Evolutionary conservation across 2,329 filamentous ascomycete species (phyloP).

Genomic region (Claviceps paspali): DNA sequence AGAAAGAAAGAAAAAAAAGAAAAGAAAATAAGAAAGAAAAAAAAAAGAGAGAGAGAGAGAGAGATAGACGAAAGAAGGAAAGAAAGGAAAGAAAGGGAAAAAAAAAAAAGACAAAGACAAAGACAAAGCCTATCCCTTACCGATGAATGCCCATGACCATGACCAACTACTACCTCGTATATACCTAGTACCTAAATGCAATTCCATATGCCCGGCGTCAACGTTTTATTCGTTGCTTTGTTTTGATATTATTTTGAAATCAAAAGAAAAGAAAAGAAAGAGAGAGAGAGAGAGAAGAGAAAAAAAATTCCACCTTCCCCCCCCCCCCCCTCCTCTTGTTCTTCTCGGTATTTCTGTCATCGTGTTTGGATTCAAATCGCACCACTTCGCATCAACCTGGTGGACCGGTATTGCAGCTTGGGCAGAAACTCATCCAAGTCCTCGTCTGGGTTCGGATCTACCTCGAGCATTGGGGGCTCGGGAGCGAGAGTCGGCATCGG

Average conservation of each 20-base stretch:
- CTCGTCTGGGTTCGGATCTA: slow-evolving; percentile 23
- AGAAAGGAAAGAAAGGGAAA: neutral
- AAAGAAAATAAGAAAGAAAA: neutral
- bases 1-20: neutral
- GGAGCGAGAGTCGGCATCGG: slow-evolving; percentile 4
- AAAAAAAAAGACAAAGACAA: neutral
- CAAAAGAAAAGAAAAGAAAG: neutral
- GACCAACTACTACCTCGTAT: neutral
- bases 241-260: neutral
- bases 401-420: slow-evolving; percentile 27
- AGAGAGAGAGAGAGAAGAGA: neutral
- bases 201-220: neutral
- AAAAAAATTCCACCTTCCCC: no score
- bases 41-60: no score
- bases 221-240: neutral
- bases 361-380: slow-evolving; percentile 4
- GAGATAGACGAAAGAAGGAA: neutral
- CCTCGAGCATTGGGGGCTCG: slow-evolving; percentile 15
- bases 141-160: neutral
- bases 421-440: slow-evolving; percentile 23
- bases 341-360: neutral
- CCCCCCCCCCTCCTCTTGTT: no score
- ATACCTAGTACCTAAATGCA: neutral
- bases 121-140: neutral
- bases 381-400: slow-evolving; percentile 22